Conservation (phyloP, 345 rosid genomes). For the Lepidium africanum region DNA sequence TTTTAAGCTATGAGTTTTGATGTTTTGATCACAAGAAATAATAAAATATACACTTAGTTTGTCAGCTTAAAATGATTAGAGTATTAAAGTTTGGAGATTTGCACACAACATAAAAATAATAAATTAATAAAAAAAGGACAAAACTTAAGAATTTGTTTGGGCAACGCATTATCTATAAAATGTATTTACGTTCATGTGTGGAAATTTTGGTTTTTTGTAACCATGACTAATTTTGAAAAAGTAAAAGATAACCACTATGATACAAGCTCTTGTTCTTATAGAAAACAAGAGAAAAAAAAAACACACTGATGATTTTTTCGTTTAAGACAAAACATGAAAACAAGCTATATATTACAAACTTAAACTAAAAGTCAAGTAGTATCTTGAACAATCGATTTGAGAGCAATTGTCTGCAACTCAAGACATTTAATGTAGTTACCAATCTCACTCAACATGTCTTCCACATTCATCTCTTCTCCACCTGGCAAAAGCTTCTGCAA, state of each 20-base stretch:
- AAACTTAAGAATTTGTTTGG: background rate
- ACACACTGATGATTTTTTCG: background rate
- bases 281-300: background rate
- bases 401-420: constrained; percentile 37
- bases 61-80: constrained; percentile 8
- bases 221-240: background rate
- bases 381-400: constrained; percentile 28
- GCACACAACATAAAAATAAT: background rate
- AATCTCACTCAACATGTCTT: constrained; percentile 37
- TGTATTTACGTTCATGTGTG: no score
- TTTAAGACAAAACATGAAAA: background rate
- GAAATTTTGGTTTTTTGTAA: background rate
- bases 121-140: background rate
- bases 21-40: no score
- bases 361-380: constrained; percentile 22
- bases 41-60: background rate
- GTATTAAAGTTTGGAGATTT: background rate
- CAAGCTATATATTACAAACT: constrained; percentile 6
- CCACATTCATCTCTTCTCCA: constrained; percentile 33
- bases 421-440: constrained; percentile 39
- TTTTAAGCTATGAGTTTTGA: no score
- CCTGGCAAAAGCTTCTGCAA: constrained; percentile 34
- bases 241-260: background rate
- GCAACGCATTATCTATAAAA: background rate
- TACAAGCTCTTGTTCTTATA: background rate